phyloP scores from a whole-genome alignment of 257 asterid species.

The Phtheirospermum japonicum region DNA sequence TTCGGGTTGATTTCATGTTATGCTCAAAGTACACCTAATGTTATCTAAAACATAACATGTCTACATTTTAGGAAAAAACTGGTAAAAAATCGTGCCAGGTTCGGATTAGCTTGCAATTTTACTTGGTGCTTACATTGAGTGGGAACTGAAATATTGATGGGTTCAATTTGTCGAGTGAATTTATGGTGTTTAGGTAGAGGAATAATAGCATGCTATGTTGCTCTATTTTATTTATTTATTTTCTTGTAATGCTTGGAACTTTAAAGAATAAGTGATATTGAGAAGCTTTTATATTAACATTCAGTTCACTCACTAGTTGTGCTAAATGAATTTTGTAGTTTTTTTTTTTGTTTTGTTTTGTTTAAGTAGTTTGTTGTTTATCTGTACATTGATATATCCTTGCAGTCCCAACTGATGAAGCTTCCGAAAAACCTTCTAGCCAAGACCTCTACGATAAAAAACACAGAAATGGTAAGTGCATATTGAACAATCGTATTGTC shows the following conservation, averaged over 20 bases:
- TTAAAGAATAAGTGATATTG: not conserved
- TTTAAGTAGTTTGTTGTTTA: not conserved
- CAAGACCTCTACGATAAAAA: conserved; percentile 50
- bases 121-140: not conserved
- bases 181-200: not conserved
- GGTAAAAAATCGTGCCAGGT: not conserved
- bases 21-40: no score
- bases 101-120: not conserved
- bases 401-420: conserved; percentile 57
- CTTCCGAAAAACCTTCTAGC: conserved; percentile 69
- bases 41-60: no score
- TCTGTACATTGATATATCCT: not conserved
- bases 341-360: no score
- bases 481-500: not conserved
- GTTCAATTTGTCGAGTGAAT: not conserved
- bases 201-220: not conserved
- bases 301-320: not conserved
- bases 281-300: not conserved
- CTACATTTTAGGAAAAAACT: no score
- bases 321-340: not conserved
- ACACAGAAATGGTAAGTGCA: conserved; percentile 50
- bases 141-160: conserved; percentile 7
- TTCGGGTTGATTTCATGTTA: no score
- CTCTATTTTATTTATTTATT: not conserved
- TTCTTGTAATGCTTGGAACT: not conserved